Conservation (phyloP, 495 filamentous ascomycete genomes). For the Aspergillus bertholletiae region DNA sequence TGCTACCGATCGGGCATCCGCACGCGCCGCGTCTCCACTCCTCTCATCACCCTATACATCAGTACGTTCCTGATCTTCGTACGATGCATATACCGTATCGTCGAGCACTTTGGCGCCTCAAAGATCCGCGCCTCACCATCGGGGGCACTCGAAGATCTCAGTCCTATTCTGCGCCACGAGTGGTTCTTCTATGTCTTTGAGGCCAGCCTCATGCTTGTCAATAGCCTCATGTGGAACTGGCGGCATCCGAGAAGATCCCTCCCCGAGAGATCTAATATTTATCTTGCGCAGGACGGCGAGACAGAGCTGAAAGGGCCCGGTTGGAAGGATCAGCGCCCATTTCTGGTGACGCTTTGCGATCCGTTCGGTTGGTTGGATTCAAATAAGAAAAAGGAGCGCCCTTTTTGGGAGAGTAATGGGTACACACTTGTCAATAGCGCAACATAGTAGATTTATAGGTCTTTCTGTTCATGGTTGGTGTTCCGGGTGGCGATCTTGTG, state of each 20-base stretch:
- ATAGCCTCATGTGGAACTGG: conserved; percentile 49
- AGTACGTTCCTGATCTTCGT: conserved; percentile 49
- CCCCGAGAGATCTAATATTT: conserved; percentile 50
- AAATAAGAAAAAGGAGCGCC: not conserved
- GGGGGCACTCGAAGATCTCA: conserved; percentile 23
- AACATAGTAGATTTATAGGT: not conserved
- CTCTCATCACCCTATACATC: conserved; percentile 53
- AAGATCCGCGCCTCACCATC: conserved; percentile 11
- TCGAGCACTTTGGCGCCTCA: conserved; percentile 49
- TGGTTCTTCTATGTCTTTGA: conserved; percentile 67
- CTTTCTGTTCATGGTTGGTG: not conserved
- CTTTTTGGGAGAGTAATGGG: conserved; percentile 5
- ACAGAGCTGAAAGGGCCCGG: conserved; percentile 49
- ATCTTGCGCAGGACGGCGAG: conserved; percentile 51
- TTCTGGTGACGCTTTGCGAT: not conserved
- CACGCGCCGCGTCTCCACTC: conserved; percentile 41
- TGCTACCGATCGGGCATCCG: conserved; percentile 45
- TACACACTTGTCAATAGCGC: not conserved
- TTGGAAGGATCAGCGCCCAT: conserved; percentile 1
- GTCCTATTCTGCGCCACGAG: conserved; percentile 54
- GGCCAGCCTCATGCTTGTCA: conserved; percentile 53
- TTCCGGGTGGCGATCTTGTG: not conserved
- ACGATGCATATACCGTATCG: conserved; percentile 56
- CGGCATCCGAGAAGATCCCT: conserved; percentile 53
- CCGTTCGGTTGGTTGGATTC: conserved; percentile 2